A percentile compares a stretch with the other conserved stretches of the same genome.
Evolutionary conservation across 2,329 filamentous ascomycete genomes (phyloP).

Genomic region (Cercospora sp.): DNA sequence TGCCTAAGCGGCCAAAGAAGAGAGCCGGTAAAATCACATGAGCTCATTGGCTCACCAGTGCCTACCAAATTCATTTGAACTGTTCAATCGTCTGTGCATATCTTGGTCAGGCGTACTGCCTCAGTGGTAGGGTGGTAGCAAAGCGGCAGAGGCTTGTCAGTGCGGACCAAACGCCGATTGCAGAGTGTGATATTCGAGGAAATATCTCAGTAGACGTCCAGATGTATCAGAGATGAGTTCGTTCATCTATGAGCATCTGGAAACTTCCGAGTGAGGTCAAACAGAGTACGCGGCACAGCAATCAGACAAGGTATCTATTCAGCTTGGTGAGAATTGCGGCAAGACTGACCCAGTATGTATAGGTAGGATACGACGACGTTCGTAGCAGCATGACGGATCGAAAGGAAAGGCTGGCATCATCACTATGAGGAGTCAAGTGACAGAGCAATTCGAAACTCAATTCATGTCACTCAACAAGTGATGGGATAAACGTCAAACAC

Average conservation of each 20-base stretch:
- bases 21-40: too few relatives aligned
- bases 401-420: not conserved
- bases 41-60: not conserved
- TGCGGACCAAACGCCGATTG: not conserved
- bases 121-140: not conserved
- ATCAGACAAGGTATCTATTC: not conserved
- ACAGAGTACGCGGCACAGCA: not conserved
- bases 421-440: not conserved
- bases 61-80: not conserved
- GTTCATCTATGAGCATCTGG: not conserved
- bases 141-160: not conserved
- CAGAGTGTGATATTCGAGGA: not conserved
- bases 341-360: not conserved
- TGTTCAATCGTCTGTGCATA: not conserved
- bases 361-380: not conserved
- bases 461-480: not conserved
- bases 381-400: not conserved
- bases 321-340: not conserved
- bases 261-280: not conserved
- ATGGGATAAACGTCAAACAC: not conserved
- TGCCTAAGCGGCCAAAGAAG: not conserved
- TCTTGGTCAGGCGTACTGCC: not conserved
- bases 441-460: not conserved
- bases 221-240: not conserved
- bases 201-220: not conserved